phyloP scores from a whole-genome alignment of 2,329 filamentous ascomycete species.

The Aspergillus phoenicis region DNA sequence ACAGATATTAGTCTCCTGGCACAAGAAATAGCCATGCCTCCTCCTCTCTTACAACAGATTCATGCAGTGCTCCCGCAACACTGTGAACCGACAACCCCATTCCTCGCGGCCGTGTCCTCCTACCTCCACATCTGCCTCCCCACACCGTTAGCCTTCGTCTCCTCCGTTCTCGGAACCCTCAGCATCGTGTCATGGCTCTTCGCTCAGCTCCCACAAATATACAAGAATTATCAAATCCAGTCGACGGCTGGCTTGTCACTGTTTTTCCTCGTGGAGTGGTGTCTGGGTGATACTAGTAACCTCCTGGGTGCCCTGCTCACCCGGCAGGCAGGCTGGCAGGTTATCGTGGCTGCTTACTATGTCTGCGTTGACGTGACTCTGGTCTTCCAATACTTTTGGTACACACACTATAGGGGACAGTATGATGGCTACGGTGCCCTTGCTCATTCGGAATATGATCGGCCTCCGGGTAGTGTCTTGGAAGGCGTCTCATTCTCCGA shows the following conservation, averaged over 20 bases:
- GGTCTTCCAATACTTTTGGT: conserved; percentile 67
- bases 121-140: conserved; percentile 65
- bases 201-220: conserved; percentile 69
- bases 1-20: not conserved
- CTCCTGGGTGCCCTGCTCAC: conserved; percentile 65
- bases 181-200: conserved; percentile 71
- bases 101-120: conserved; percentile 60
- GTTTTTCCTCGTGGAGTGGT: conserved; percentile 68
- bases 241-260: conserved; percentile 67
- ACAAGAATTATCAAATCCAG: conserved; percentile 66
- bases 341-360: conserved; percentile 67
- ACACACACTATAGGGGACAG: conserved; percentile 59
- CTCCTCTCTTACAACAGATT: conserved; percentile 32
- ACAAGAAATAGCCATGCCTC: conserved; percentile 30
- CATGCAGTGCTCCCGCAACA: conserved; percentile 54
- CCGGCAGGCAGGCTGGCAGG: conserved; percentile 66
- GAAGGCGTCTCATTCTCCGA: conserved; percentile 43
- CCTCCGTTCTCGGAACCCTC: conserved; percentile 61
- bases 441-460: conserved; percentile 31
- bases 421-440: conserved; percentile 40
- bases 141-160: conserved; percentile 63
- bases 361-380: conserved; percentile 66
- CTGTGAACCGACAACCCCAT: conserved; percentile 62
- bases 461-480: conserved; percentile 33
- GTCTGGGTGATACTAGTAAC: conserved; percentile 65